Evolutionary conservation across 1,139 yeast genomes (phyloP).

Genomic region (Casaregolazyma suthepensis): DNA sequence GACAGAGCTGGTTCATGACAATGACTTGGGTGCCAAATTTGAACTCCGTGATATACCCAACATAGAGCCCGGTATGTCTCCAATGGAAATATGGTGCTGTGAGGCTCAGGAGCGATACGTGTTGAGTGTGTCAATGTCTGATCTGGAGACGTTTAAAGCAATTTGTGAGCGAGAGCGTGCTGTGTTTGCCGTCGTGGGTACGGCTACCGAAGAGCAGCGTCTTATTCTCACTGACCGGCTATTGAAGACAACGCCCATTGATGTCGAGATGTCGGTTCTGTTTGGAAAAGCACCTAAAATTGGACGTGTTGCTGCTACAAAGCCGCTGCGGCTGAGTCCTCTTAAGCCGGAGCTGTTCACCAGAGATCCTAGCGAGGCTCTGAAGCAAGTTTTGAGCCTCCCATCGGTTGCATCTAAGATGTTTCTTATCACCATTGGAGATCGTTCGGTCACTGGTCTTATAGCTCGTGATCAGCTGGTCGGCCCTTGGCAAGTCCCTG

Average conservation of each 20-base stretch:
- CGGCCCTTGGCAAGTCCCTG: constrained; percentile 99
- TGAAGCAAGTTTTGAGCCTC: constrained; percentile 74
- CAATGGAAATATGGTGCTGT: constrained; percentile 99
- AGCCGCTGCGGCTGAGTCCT: constrained; percentile 52
- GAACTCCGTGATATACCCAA: constrained; percentile 88
- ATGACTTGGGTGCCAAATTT: constrained; percentile 87
- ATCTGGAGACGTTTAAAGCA: constrained; percentile 61
- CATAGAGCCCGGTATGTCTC: constrained; percentile 97
- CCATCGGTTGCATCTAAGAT: constrained; percentile 96
- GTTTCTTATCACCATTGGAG: constrained; percentile 94
- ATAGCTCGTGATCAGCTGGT: constrained; percentile 98
- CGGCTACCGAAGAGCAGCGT: constrained; percentile 82
- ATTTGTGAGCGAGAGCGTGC: constrained; percentile 96
- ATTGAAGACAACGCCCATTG: constrained; percentile 78
- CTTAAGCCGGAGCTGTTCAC: constrained; percentile 33
- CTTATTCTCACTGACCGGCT: constrained; percentile 75
- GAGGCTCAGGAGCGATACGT: constrained; percentile 99
- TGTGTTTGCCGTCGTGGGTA: constrained; percentile 92
- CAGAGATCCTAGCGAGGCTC: constrained; percentile 46
- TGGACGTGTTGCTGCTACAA: constrained; percentile 71
- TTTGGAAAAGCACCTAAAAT: constrained; percentile 97
- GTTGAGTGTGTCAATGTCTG: constrained; percentile 80
- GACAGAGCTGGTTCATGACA: constrained; percentile 96
- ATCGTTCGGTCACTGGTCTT: constrained; percentile 91
- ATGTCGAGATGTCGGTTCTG: constrained; percentile 91